Evolutionary conservation across 768 basidiomycete genomes (phyloP).

Genomic region (Termitomyces bulborhizus): DNA sequence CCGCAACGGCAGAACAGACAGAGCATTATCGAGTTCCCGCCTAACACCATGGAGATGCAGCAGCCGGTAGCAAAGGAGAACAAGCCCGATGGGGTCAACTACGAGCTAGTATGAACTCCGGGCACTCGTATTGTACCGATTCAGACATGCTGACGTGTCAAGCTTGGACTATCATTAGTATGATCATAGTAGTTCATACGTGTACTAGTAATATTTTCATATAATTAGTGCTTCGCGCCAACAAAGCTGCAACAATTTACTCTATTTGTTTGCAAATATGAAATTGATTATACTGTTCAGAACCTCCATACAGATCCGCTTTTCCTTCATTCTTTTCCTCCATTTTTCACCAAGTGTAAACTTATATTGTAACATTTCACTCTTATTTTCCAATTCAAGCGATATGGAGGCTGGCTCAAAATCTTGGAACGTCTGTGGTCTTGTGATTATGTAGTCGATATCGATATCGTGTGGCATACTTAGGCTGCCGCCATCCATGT

Average conservation of each 20-base stretch:
- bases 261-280: too few relatives aligned
- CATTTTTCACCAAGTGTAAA: too few relatives aligned
- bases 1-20: slow-evolving; percentile 6
- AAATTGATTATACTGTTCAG: too few relatives aligned
- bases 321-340: too few relatives aligned
- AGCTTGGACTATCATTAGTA: too few relatives aligned
- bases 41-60: slow-evolving; percentile 1
- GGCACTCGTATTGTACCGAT: background rate
- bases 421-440: background rate
- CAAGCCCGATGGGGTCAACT: slow-evolving; percentile 5
- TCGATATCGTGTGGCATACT: background rate
- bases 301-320: too few relatives aligned
- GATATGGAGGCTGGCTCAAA: too few relatives aligned
- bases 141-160: background rate
- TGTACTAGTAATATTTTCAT: too few relatives aligned
- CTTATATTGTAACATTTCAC: too few relatives aligned
- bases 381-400: too few relatives aligned
- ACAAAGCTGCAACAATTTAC: background rate
- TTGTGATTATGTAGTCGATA: background rate
- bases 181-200: too few relatives aligned
- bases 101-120: background rate
- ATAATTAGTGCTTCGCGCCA: background rate
- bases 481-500: background rate
- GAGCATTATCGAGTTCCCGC: slow-evolving; percentile 7
- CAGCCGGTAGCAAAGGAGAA: background rate